A percentile compares a stretch with the other conserved stretches of the same genome.
Conservation (phyloP, 441 rosid species). For the Populus hybrid region DNA sequence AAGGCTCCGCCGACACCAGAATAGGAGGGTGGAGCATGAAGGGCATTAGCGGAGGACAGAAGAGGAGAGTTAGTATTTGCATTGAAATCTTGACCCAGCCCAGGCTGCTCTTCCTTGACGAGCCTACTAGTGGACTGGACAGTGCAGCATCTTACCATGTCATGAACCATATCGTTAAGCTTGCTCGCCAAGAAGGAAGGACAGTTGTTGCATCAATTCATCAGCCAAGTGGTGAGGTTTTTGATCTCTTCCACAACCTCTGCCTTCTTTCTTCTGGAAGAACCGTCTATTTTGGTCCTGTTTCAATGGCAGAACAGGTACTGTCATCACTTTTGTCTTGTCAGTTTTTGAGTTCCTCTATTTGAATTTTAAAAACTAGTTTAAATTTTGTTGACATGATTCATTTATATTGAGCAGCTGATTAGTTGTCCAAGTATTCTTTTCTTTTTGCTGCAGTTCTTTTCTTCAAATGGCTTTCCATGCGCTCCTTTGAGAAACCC, state of each 20-base stretch:
- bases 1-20: not conserved
- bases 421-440: not conserved
- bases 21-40: not conserved
- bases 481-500: conserved; percentile 49
- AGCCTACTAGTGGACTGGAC: not conserved
- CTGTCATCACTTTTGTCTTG: not conserved
- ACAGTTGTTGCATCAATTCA: not conserved
- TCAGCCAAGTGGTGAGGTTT: not conserved
- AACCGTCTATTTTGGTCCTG: not conserved
- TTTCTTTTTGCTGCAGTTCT: conserved; percentile 29
- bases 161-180: not conserved
- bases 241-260: not conserved
- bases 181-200: not conserved
- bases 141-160: not conserved
- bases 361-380: not conserved
- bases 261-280: not conserved
- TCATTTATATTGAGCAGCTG: not conserved
- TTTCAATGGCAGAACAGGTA: conserved; percentile 29
- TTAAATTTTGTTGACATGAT: not conserved
- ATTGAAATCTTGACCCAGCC: not conserved
- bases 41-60: not conserved
- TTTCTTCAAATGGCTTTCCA: conserved; percentile 45
- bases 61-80: not conserved
- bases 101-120: not conserved
- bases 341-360: not conserved